These are phyloP conservation scores for Zoysia matrella DNA, from an alignment of 202 grass and related monocot genomes.

Conservation along the genomic window DNA sequence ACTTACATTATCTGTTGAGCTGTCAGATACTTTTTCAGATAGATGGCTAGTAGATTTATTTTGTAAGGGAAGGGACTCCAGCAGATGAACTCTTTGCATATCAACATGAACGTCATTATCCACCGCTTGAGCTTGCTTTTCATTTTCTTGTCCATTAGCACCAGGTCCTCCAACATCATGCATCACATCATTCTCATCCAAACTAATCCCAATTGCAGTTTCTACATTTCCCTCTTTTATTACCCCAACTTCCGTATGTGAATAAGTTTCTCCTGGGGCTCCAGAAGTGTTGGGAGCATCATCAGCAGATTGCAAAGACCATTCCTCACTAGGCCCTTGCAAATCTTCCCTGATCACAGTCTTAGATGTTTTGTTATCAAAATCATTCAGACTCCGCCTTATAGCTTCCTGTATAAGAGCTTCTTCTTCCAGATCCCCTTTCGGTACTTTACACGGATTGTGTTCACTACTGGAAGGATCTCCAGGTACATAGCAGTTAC, in stretches of 20 bases:
- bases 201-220: constrained; percentile 36
- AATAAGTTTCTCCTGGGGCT: constrained; percentile 17
- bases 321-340: constrained; percentile 36
- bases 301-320: constrained; percentile 39
- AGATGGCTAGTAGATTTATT: constrained; percentile 41
- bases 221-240: constrained; percentile 28
- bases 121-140: constrained; percentile 36
- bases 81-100: constrained; percentile 21
- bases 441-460: constrained; percentile 58
- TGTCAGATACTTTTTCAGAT: constrained; percentile 40
- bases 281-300: constrained; percentile 34
- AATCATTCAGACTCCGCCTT: constrained; percentile 82
- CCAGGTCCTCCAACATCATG: constrained; percentile 35
- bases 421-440: constrained; percentile 82
- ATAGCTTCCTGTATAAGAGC: constrained; percentile 90
- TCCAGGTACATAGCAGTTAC: constrained; percentile 54
- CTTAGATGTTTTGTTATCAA: constrained; percentile 45
- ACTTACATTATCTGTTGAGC: constrained; percentile 41
- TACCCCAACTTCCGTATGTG: constrained; percentile 19
- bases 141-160: constrained; percentile 42
- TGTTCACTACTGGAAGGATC: constrained; percentile 58
- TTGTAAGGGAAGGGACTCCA: constrained; percentile 32
- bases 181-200: constrained; percentile 38
- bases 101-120: constrained; percentile 39
- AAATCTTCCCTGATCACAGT: constrained; percentile 40